phyloP scores from a whole-genome alignment of 768 basidiomycete species.

The Tulasnella sp. region DNA sequence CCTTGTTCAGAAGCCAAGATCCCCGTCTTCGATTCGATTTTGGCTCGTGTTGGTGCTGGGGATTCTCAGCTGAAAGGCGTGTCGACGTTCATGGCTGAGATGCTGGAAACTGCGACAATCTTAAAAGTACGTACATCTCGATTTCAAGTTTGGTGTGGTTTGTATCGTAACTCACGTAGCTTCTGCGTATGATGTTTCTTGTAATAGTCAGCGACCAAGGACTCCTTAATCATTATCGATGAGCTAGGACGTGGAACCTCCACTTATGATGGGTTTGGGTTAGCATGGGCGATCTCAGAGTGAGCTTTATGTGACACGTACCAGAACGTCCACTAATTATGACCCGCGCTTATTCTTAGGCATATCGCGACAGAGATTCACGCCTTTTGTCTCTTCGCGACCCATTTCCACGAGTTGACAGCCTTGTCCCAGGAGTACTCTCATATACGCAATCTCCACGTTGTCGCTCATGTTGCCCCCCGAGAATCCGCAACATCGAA shows the following conservation, averaged over 20 bases:
- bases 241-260: slow-evolving; percentile 94
- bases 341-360: too few relatives aligned
- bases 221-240: slow-evolving; percentile 95
- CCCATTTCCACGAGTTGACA: slow-evolving; percentile 96
- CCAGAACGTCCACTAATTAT: too few relatives aligned
- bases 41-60: slow-evolving; percentile 93
- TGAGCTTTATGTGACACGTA: too few relatives aligned
- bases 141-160: neutral
- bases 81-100: slow-evolving; percentile 99
- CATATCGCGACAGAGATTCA: slow-evolving; percentile 88
- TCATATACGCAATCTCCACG: slow-evolving; percentile 90
- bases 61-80: slow-evolving; percentile 97
- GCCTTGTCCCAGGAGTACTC: slow-evolving; percentile 74
- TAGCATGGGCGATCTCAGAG: slow-evolving; percentile 99
- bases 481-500: slow-evolving; percentile 28
- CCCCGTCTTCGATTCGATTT: slow-evolving; percentile 90
- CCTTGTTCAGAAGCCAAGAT: slow-evolving; percentile 78
- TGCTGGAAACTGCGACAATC: slow-evolving; percentile 97
- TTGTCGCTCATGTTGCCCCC: slow-evolving; percentile 78
- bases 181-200: too few relatives aligned
- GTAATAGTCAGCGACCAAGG: slow-evolving; percentile 79
- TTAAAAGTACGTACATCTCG: slow-evolving; percentile 48
- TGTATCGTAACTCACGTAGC: neutral
- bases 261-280: slow-evolving; percentile 93
- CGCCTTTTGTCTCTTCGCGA: slow-evolving; percentile 92